phyloP scores from a whole-genome alignment of 2,329 filamentous ascomycete genomes.

The Fusarium guadeloupense region DNA sequence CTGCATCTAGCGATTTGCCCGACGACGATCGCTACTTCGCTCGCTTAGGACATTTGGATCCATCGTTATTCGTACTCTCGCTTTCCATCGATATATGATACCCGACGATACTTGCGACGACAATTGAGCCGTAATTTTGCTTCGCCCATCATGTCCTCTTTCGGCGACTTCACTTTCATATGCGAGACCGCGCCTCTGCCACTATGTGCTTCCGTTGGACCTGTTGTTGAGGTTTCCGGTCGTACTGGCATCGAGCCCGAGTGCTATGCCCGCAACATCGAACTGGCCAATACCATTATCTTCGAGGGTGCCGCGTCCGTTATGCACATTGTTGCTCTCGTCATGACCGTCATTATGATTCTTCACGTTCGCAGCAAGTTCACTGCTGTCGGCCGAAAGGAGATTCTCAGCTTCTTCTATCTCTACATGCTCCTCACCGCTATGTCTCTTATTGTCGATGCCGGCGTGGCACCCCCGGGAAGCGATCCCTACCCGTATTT shows the following conservation, averaged over 20 bases:
- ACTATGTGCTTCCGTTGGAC: slow-evolving; percentile 85
- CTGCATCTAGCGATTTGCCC: background rate
- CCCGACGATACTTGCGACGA: slow-evolving; percentile 1
- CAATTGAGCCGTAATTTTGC: background rate
- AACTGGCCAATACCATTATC: slow-evolving; percentile 97
- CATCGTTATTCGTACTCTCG: background rate
- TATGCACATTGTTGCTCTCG: slow-evolving; percentile 88
- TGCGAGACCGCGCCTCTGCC: slow-evolving; percentile 88
- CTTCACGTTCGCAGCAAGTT: slow-evolving; percentile 97
- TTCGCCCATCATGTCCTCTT: slow-evolving; percentile 72
- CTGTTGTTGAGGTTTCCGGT: slow-evolving; percentile 72
- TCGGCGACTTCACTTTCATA: slow-evolving; percentile 89
- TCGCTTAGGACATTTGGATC: slow-evolving; percentile 1
- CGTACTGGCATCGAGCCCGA: slow-evolving; percentile 83
- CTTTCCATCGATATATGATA: slow-evolving; percentile 1
- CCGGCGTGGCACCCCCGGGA: slow-evolving; percentile 88
- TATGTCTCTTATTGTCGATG: slow-evolving; percentile 88
- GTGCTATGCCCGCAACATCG: slow-evolving; percentile 95
- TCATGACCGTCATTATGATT: slow-evolving; percentile 98
- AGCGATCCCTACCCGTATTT: slow-evolving; percentile 89
- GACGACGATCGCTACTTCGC: slow-evolving; percentile 1
- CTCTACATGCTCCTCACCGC: slow-evolving; percentile 92
- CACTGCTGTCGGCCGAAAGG: slow-evolving; percentile 85
- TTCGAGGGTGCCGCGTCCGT: slow-evolving; percentile 92
- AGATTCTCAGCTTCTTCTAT: slow-evolving; percentile 93